Conservation (phyloP, 257 asterid species). For the Linaria vulgaris region DNA sequence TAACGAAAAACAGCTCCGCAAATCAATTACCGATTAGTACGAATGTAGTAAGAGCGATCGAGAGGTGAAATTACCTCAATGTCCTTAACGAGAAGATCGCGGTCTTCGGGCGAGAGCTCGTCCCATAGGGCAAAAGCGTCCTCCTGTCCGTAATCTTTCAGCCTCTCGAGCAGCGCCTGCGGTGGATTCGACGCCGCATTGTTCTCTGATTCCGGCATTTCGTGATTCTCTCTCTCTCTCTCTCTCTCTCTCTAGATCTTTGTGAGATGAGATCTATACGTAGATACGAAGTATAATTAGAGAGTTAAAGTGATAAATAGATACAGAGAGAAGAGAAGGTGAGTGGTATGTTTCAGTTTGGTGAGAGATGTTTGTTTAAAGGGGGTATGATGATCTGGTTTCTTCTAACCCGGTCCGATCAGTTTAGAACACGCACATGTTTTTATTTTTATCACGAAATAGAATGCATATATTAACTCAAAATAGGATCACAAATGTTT, state of each 20-base stretch:
- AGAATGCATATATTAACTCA: no score
- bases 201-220: slow-evolving; percentile 34
- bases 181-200: slow-evolving; percentile 52
- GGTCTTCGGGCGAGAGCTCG: slow-evolving; percentile 72
- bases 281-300: background rate
- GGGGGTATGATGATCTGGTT: no score
- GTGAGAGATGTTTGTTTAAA: no score
- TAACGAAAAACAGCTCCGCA: background rate
- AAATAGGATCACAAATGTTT: no score
- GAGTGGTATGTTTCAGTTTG: slow-evolving; percentile 31
- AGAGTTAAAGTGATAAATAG: slow-evolving; percentile 12
- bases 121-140: slow-evolving; percentile 86
- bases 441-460: no score
- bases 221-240: background rate
- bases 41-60: background rate
- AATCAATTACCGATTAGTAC: slow-evolving; percentile 7
- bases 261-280: slow-evolving; percentile 29
- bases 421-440: no score
- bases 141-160: slow-evolving; percentile 96
- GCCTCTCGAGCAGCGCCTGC: slow-evolving; percentile 80
- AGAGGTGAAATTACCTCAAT: slow-evolving; percentile 53
- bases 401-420: no score
- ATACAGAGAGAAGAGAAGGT: background rate
- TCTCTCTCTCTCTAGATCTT: slow-evolving; percentile 37
- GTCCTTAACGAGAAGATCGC: slow-evolving; percentile 71